Percentiles rank a stretch among this genome's conserved stretches.
Conservation (phyloP, 164 flowering plant genomes). For the Buxus sempervirens region DNA sequence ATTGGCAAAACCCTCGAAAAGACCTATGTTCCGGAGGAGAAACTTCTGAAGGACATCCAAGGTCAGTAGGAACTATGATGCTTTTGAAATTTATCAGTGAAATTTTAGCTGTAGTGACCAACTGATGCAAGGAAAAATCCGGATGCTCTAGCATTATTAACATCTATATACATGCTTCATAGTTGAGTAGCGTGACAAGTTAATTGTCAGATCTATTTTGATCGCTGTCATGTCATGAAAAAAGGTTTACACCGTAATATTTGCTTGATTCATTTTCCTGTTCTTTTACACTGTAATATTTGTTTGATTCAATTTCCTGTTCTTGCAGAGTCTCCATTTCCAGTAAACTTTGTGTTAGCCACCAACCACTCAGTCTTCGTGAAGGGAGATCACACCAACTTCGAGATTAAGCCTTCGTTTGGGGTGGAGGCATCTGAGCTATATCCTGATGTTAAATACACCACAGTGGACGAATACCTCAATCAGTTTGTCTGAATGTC, state of each 20-base stretch:
- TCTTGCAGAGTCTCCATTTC: conserved; percentile 22
- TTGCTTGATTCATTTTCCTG: no score
- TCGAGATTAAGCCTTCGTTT: conserved; percentile 34
- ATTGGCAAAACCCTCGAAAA: conserved; percentile 27
- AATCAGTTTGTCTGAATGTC: conserved; percentile 33
- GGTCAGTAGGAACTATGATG: conserved; percentile 12
- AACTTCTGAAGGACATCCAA: conserved; percentile 32
- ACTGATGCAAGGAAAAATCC: no score
- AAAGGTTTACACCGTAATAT: no score
- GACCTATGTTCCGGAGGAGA: conserved; percentile 30
- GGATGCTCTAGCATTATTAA: no score
- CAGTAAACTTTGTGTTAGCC: conserved; percentile 15
- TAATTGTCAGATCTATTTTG: no score
- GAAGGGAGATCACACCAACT: conserved; percentile 35
- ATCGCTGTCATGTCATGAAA: no score
- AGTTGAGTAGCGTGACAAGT: no score
- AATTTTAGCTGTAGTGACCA: neutral
- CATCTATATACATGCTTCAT: no score
- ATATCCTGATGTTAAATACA: conserved; percentile 54
- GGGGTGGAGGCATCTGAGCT: conserved; percentile 53
- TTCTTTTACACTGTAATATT: no score
- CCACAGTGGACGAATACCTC: conserved; percentile 48
- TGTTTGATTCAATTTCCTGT: neutral
- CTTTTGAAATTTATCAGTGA: neutral
- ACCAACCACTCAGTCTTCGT: conserved; percentile 28